Conservation (phyloP, 2,329 filamentous ascomycete genomes). For the Coleophoma eucalyptorum region DNA sequence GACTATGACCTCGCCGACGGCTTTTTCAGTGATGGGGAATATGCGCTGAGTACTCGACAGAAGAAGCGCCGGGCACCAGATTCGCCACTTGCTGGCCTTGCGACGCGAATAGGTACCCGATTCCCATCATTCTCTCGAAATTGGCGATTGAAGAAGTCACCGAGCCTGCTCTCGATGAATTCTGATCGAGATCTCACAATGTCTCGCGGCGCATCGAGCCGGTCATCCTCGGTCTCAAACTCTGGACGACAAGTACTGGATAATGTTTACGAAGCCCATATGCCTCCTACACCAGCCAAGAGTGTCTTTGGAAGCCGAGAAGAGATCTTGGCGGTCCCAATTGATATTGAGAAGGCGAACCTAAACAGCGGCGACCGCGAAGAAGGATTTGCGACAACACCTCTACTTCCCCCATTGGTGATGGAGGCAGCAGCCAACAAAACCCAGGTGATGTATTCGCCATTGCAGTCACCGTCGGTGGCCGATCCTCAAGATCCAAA, state of each 20-base stretch:
- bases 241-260: constrained; percentile 45
- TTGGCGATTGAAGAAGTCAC: constrained; percentile 45
- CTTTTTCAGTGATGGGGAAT: constrained; percentile 62
- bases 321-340: constrained; percentile 43
- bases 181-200: constrained; percentile 20
- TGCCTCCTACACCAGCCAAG: constrained; percentile 58
- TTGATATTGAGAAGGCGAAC: constrained; percentile 51
- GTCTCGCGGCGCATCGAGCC: constrained; percentile 66
- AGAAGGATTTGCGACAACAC: constrained; percentile 71
- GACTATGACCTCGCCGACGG: constrained; percentile 62
- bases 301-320: constrained; percentile 56
- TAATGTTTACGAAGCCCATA: constrained; percentile 41
- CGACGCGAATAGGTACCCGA: constrained; percentile 62
- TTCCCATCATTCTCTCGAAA: constrained; percentile 49
- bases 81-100: constrained; percentile 57
- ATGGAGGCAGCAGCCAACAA: constrained; percentile 41
- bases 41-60: constrained; percentile 38
- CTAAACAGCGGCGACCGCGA: constrained; percentile 44
- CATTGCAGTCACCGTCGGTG: constrained; percentile 81
- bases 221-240: constrained; percentile 73
- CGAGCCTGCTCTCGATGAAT: constrained; percentile 20
- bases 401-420: constrained; percentile 79
- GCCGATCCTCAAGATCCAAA: constrained; percentile 44
- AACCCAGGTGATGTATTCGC: constrained; percentile 64
- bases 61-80: constrained; percentile 59